A percentile compares a stretch with the other conserved stretches of the same genome.
These are phyloP conservation scores for Phytopythium chamaehyphon DNA, from an alignment of 352 stramenopile genomes.

Conservation along the genomic window DNA sequence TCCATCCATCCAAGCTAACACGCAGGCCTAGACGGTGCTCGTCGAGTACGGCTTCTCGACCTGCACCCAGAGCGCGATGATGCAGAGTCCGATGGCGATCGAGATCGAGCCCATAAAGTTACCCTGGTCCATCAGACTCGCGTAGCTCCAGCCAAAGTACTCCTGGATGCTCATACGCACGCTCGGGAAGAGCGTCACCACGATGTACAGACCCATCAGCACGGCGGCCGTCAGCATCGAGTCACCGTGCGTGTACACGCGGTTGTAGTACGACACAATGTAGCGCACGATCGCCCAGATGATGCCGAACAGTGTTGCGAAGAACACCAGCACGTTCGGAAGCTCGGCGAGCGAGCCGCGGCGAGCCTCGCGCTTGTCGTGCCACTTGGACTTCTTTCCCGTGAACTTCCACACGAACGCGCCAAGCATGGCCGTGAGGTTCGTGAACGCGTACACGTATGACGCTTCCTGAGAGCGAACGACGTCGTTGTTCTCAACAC, in stretches of 20 bases:
- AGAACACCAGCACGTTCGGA: constrained; percentile 83
- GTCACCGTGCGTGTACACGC: constrained; percentile 67
- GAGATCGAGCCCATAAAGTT: constrained; percentile 85
- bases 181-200: constrained; percentile 68
- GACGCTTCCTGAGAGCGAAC: constrained; percentile 75
- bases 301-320: constrained; percentile 62
- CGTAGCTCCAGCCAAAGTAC: constrained; percentile 88
- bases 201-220: constrained; percentile 74
- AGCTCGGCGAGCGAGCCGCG: constrained; percentile 71
- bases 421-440: constrained; percentile 69
- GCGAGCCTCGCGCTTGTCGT: constrained; percentile 57
- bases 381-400: constrained; percentile 63
- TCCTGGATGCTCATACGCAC: constrained; percentile 86
- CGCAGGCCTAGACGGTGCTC: constrained; percentile 1
- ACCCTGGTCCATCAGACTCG: constrained; percentile 83
- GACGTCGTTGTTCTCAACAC: constrained; percentile 78
- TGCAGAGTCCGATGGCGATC: constrained; percentile 75
- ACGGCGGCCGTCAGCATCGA: constrained; percentile 67
- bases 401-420: constrained; percentile 84
- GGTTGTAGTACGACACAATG: constrained; percentile 73
- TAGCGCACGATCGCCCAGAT: constrained; percentile 80
- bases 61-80: constrained; percentile 83
- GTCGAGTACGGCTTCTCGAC: constrained; percentile 57
- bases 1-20: not conserved
- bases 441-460: constrained; percentile 82